A percentile compares a stretch with the other conserved stretches of the same genome.
Evolutionary conservation across 176 grass and related monocot species (phyloP).

Genomic region (Juncus effusus): DNA sequence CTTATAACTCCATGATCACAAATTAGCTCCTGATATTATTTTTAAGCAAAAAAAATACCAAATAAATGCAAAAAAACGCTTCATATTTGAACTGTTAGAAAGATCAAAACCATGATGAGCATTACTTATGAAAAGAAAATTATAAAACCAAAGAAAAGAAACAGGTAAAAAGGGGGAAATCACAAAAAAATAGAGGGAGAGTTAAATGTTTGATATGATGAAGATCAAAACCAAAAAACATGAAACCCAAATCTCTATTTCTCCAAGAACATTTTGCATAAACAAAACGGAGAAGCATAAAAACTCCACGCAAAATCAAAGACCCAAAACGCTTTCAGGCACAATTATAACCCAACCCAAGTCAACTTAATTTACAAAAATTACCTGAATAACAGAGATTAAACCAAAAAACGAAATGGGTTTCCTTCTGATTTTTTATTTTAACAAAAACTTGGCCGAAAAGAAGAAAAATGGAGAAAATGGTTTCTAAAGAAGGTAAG

Average conservation of each 20-base stretch:
- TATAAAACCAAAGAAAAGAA: neutral
- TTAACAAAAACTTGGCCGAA: neutral
- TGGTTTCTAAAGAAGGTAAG: slow-evolving; percentile 7
- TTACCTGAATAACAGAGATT: slow-evolving; percentile 16
- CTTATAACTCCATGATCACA: neutral
- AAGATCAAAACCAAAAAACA: neutral
- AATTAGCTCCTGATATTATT: slow-evolving; percentile 1
- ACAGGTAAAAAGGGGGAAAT: neutral
- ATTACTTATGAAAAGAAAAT: neutral
- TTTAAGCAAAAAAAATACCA: neutral
- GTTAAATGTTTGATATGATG: neutral
- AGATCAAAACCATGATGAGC: neutral
- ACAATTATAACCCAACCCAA: too few species aligned
- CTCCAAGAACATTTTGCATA: neutral
- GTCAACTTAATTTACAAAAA: neutral
- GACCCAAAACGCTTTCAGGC: too few species aligned
- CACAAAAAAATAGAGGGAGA: neutral
- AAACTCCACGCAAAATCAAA: neutral
- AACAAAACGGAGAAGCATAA: neutral
- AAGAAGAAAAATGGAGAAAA: neutral
- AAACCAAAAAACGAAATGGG: neutral
- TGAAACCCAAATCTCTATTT: slow-evolving; percentile 3
- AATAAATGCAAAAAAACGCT: neutral
- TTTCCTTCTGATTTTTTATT: neutral
- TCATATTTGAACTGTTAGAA: neutral